These are phyloP conservation scores for Cladosporium velox DNA, from an alignment of 2,329 filamentous ascomycete species.

Conservation along the genomic window DNA sequence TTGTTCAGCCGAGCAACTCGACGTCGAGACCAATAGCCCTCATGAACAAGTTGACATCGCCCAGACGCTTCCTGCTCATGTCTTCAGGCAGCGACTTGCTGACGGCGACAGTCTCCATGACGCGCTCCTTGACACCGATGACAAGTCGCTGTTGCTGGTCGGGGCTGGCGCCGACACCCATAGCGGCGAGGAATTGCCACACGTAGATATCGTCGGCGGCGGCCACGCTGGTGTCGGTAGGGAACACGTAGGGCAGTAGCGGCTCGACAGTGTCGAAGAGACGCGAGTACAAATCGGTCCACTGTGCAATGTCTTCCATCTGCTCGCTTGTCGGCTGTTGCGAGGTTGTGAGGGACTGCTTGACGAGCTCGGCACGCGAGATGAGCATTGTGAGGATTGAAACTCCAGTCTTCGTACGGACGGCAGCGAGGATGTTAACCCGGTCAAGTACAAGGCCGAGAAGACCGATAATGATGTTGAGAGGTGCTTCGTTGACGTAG, in stretches of 20 bases:
- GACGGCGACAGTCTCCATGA: conserved; percentile 89
- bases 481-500: conserved; percentile 85
- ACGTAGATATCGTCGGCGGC: conserved; percentile 82
- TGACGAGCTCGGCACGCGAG: conserved; percentile 89
- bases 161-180: conserved; percentile 88
- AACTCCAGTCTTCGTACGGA: conserved; percentile 83
- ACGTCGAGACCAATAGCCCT: conserved; percentile 98
- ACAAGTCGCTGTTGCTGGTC: conserved; percentile 95
- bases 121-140: conserved; percentile 93
- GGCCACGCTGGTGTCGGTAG: conserved; percentile 76
- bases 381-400: conserved; percentile 91
- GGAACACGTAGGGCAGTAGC: conserved; percentile 82
- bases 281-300: conserved; percentile 78
- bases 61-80: conserved; percentile 78
- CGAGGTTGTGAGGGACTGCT: conserved; percentile 71
- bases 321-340: conserved; percentile 54
- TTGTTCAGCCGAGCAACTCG: conserved; percentile 62
- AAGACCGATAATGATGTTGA: conserved; percentile 88
- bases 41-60: conserved; percentile 98
- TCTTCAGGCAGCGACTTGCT: conserved; percentile 87
- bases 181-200: conserved; percentile 95
- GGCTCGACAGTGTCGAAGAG: conserved; percentile 88
- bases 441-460: conserved; percentile 80
- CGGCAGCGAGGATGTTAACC: conserved; percentile 80
- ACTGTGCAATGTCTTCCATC: conserved; percentile 72